Evolutionary conservation across 1,284 basidiomycete genomes (phyloP), one percentile per base, ranked within the genome.

Genomic region (Thecaphora thlaspeos): DNA sequence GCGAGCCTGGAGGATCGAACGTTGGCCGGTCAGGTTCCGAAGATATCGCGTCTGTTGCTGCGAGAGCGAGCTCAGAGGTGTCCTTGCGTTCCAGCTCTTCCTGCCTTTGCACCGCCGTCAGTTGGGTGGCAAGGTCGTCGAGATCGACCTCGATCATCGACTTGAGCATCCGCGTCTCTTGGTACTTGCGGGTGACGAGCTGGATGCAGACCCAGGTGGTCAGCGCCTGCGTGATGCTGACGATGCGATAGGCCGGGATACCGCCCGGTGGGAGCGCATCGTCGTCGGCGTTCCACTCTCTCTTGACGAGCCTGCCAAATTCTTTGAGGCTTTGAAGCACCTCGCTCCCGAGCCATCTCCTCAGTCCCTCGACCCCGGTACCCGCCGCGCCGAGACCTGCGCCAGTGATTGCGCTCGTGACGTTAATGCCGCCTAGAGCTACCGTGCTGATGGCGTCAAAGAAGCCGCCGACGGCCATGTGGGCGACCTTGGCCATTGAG

Each of bases 161-260:
- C 21, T 51, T 24, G 4, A 74, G 56, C 54, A 72, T 68, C 5
- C 57, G 43, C 15, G 40, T 39, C 42, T 74, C 70, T 36, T 70
- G 57, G 32, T 55, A 60, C 26, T 46, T 43, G 4, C 70, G 55
- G 1, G 70, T 73, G 37, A 74, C 70, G 37, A 71, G 43, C 51
- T 74, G 71, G 34, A 74, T 69, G 14, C 46, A 57, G 17, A 74
- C 63, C 71, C 71, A 74, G 12, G 62, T 61, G 28, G 60, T 56
- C 19, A 74, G 55, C 9, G 72, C 72, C 24, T 70, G 65, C 14
- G 66, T 68, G 39, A 73, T 54, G 21, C 48, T 50, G n/a, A 71
- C 41, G 37, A 61, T 57, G 15, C 61, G 65, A 49, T 71, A 74
- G 3, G 47, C 57, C 4, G 72, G 72, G 17, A 74, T 65, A 15